Conservation (phyloP, 2,329 filamentous ascomycete species). For the Rhynchosporium agropyri region DNA sequence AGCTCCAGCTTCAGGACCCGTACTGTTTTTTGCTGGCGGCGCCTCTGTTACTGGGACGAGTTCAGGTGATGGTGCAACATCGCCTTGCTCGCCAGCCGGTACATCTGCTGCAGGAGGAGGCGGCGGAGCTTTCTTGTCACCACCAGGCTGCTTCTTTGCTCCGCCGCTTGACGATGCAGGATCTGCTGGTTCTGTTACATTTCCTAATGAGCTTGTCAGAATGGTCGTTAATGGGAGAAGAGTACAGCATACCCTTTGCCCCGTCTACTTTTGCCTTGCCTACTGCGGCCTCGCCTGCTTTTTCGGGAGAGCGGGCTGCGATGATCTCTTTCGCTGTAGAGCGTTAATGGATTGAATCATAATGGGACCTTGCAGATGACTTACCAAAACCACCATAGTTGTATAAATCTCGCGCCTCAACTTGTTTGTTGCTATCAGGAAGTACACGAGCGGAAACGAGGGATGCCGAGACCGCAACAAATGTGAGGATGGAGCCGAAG, state of each 20-base stretch:
- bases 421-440: conserved; percentile 24
- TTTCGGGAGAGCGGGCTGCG: conserved; percentile 31
- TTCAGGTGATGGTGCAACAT: too few relatives aligned
- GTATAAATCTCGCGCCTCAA: conserved; percentile 34
- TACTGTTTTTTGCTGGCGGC: too few relatives aligned
- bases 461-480: conserved; percentile 44
- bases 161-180: neutral
- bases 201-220: conserved; percentile 4
- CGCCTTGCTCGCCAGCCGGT: too few relatives aligned
- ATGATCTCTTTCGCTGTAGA: conserved; percentile 28
- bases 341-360: conserved; percentile 11
- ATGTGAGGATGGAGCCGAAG: conserved; percentile 44
- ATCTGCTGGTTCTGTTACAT: neutral
- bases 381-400: conserved; percentile 20
- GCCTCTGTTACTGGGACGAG: too few relatives aligned
- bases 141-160: conserved; percentile 1
- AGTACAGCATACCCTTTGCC: conserved; percentile 18
- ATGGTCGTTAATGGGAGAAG: neutral
- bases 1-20: neutral
- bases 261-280: conserved; percentile 19
- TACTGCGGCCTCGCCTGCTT: neutral
- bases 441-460: conserved; percentile 41
- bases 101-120: too few relatives aligned
- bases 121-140: conserved; percentile 6
- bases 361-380: neutral